phyloP scores from a whole-genome alignment of 2,329 filamentous ascomycete genomes.

The Thielaviopsis populi region DNA sequence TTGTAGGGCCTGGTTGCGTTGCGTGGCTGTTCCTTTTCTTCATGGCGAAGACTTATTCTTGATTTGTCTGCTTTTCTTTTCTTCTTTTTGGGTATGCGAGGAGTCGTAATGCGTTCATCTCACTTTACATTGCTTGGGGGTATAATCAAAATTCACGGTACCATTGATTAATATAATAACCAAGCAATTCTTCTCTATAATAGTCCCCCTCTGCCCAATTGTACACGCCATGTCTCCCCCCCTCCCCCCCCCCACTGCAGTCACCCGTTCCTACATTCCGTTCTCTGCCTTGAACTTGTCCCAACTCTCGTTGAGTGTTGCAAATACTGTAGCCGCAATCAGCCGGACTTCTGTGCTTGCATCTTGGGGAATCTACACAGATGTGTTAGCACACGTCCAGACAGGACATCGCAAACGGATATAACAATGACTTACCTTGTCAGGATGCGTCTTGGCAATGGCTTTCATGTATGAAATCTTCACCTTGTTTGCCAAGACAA shows the following conservation, averaged over 20 bases:
- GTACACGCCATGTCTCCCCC: background rate
- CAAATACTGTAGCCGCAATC: constrained; percentile 51
- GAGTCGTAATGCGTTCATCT: background rate
- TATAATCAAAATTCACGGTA: constrained; percentile 15
- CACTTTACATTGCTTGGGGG: background rate
- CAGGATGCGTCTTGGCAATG: constrained; percentile 94
- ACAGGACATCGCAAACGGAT: background rate
- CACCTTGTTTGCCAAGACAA: constrained; percentile 86
- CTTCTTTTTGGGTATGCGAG: background rate
- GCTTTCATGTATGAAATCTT: constrained; percentile 99
- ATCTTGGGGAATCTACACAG: constrained; percentile 43
- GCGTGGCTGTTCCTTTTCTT: background rate
- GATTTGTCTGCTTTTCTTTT: background rate
- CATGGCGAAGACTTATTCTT: background rate
- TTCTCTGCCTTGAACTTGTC: constrained; percentile 59
- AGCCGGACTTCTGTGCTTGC: constrained; percentile 50
- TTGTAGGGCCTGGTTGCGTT: background rate
- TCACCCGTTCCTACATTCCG: constrained; percentile 33
- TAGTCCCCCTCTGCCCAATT: background rate
- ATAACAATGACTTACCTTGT: constrained; percentile 59
- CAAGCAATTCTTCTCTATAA: background rate
- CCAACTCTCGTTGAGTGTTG: constrained; percentile 56
- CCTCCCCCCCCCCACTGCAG: background rate
- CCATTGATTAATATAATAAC: background rate
- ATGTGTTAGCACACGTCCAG: constrained; percentile 8